Evolutionary conservation across 768 basidiomycete species (phyloP), one percentile per base, ranked within the genome.

Genomic region (Pulveroboletus sp.): DNA sequence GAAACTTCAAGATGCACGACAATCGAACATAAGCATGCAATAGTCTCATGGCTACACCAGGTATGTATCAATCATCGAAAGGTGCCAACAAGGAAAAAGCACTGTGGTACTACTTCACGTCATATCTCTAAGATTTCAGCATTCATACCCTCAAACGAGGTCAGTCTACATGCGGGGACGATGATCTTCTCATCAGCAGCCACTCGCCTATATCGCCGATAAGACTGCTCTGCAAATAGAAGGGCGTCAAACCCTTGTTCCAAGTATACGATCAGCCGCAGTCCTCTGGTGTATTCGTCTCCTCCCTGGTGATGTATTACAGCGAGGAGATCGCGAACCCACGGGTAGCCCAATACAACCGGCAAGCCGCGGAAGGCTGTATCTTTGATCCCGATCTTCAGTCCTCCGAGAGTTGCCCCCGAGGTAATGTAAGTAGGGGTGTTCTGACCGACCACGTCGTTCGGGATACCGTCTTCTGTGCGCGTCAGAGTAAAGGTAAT

Each of bases 151-250:
- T 43, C 10, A 40, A 46, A 19, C 2, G 50, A 52, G 14, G 29
- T 23, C 40, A 54, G 19, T 4, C n/a, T 8, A 19, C 32, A 5
- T 12, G 23, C 19, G 2, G 35, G 26, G 41, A 54, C 35, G 2
- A 11, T 1, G 26, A 51, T 51, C 16, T 46, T 43, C 13, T 3
- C 13, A 12, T 38, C 50, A 9, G 53, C n/a, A 31, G 46, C 51
- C 19, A 55, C 26, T 38, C 54, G 59, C 17, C 58, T 69, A 67
- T 56, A 35, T n/a, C 24, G 23, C 5, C 26, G 42, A 24, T 14
- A 10, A 3, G 43, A 45, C 3, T 55, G 49, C 17, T 56, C 43
- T 20, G 24, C 41, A 6, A 57, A 51, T 29, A 47, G 22, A 3
- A 57, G 36, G 7, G 49, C 46, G 17, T 23, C 40, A 38, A 55